Conservation (phyloP, 352 stramenopile species). For the Pythium guiyangense region DNA sequence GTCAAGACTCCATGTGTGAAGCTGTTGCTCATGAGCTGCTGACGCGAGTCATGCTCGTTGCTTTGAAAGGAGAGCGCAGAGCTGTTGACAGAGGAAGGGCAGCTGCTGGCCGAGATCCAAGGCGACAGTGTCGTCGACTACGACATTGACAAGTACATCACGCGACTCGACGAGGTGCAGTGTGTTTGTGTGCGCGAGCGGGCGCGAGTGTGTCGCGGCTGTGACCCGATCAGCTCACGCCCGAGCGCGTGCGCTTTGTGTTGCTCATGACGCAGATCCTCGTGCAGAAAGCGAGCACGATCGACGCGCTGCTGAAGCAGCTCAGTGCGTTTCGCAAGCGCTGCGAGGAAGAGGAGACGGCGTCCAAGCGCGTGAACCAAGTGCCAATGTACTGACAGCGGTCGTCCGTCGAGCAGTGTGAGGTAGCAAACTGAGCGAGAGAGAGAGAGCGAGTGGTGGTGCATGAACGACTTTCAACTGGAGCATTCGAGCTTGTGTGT, state of each 20-base stretch:
- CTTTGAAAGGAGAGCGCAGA: constrained; percentile 91
- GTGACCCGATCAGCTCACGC: too few species aligned
- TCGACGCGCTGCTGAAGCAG: constrained; percentile 79
- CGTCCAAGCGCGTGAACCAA: constrained; percentile 38
- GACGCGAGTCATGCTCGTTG: neutral
- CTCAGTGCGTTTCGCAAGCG: constrained; percentile 74
- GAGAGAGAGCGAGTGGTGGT: neutral
- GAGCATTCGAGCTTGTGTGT: too few species aligned
- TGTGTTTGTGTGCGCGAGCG: neutral
- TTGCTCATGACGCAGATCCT: constrained; percentile 84
- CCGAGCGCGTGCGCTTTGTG: neutral
- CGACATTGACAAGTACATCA: constrained; percentile 94
- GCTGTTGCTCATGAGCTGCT: neutral
- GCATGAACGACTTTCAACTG: too few species aligned
- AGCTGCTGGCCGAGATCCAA: constrained; percentile 80
- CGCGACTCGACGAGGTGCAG: constrained; percentile 80
- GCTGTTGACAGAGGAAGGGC: constrained; percentile 95
- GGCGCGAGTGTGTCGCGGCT: too few species aligned
- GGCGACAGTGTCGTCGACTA: constrained; percentile 89
- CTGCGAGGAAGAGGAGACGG: constrained; percentile 81
- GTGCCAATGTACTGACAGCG: constrained; percentile 19
- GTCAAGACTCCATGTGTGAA: neutral
- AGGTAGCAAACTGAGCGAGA: too few species aligned
- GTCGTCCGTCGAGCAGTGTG: too few species aligned
- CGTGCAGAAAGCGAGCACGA: constrained; percentile 88